Base-by-base conservation (phyloP, 805 yeast genomes). In the Peterozyma toletana region DNA sequence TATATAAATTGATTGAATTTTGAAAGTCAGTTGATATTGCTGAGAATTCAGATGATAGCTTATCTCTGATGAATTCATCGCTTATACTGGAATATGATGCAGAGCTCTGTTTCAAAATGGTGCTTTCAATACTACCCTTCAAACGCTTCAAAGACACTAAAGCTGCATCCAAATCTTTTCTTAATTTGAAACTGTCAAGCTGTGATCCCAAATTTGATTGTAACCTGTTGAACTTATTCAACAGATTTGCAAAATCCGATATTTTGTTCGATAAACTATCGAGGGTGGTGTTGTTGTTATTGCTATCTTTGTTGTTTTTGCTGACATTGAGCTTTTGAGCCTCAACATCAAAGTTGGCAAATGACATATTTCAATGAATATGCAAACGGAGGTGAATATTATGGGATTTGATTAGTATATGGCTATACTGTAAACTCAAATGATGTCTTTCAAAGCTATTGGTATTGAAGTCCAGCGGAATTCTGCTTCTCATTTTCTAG, bases 21-120 rank as follows among this genome's bases (percentile, higher is more conserved):
- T 58, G 69, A 58, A 64, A 78, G 55, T 61, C 72, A 37, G 62
- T 62, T 48, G 73, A 71, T 16, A 84, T 67, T 15, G 68, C 71
- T 30, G 66, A 66, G 51, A 77, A 79, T 57, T 86, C 91, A 17
- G 66, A 67, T 13, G 67, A 63, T 15, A 86, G 58, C 45, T 83
- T 72, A 16, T 76, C 76, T 49, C 70, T 71, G 9, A 71, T 66
- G 49, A 75, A 69, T 11, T 47, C 45, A 16, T 54, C 49, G 18
- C 51, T 50, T 42, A 54, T 54, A 11, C 50, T 52, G 35, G 52
- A 57, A 2, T 56, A 50, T 2, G 55, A 52, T 39, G 53, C 58
- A 39, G 51, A 51, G 7, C 47, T 50, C 15, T 53, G 39, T 47
- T 67, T 67, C 9, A 72, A 63, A 11, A 68, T 56, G 17, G 58